Evolutionary conservation across 2,329 filamentous ascomycete genomes (phyloP), one percentile per base, ranked within the genome.

Genomic region (Herpotrichia juniperi): DNA sequence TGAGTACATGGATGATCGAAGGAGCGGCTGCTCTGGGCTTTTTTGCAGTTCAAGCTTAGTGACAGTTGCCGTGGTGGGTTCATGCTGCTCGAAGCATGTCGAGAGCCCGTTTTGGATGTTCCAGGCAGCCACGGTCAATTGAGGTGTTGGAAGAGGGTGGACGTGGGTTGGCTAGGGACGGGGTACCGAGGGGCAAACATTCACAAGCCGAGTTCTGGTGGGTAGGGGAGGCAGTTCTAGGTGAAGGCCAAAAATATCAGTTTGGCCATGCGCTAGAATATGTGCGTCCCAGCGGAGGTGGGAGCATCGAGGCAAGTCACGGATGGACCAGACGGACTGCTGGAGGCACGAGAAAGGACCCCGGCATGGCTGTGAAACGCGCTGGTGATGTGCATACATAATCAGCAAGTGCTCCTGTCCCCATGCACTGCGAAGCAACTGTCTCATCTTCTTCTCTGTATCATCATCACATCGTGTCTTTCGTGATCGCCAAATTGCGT

Each of bases 301-400:
- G 19, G n/a, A 35, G 24, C 30, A 34, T 17, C 19, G 37, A 19
- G 42, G 24, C 34, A 40, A 39, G 26, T 19, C 21, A 53, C 51
- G 28, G 31, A 25, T 49, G 48, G 50, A 45, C 46, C 44, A 21
- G 17, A 49, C 46, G 28, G 9, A 43, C 28, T n/a, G 28, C 28
- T 9, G n/a, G 9, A 49, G 21, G 31, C 50, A 56, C 46, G 48
- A 52, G 30, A 55, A 53, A 37, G 47, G 54, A 26, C 34, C 44
- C 50, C 39, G 54, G 62, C 54, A 63, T 57, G 53, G 54, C 53
- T 56, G 67, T 69, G 67, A 69, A 69, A 69, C 66, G 56, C 59
- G 57, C 54, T 54, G 51, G 50, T 56, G 59, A 16, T 26, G 31
- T 60, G 62, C 57, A 63, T 62, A 64, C 59, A 64, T 64, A 62